These are phyloP conservation scores for Fusarium sororula DNA, from an alignment of 2,329 filamentous ascomycete species.

Conservation along the genomic window DNA sequence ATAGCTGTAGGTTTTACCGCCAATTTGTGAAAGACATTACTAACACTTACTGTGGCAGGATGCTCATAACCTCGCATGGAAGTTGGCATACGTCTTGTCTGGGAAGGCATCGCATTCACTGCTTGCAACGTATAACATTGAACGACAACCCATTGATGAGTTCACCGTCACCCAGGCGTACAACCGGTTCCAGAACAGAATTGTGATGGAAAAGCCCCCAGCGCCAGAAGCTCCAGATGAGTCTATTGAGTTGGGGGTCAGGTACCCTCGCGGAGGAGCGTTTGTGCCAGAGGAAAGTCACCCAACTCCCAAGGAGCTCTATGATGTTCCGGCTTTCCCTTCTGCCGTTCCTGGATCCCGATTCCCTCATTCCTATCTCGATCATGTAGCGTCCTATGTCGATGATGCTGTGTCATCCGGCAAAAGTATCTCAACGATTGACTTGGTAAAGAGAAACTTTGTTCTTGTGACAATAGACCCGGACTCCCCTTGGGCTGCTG, in stretches of 20 bases:
- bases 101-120: neutral
- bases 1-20: neutral
- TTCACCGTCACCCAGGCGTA: neutral
- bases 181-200: neutral
- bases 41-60: neutral
- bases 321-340: neutral
- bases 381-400: neutral
- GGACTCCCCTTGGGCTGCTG: neutral
- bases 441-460: neutral
- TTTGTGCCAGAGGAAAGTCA: neutral
- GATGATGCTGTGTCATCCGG: neutral
- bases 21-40: rapidly evolving
- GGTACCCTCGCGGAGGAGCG: neutral
- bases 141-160: neutral
- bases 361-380: neutral
- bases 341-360: neutral
- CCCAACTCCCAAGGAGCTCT: neutral
- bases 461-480: neutral
- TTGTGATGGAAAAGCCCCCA: neutral
- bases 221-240: neutral
- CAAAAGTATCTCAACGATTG: neutral
- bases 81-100: neutral
- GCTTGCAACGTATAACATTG: neutral
- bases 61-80: neutral
- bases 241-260: neutral